phyloP scores from a whole-genome alignment of 2,329 filamentous ascomycete genomes.

The Verticillium nubilum region DNA sequence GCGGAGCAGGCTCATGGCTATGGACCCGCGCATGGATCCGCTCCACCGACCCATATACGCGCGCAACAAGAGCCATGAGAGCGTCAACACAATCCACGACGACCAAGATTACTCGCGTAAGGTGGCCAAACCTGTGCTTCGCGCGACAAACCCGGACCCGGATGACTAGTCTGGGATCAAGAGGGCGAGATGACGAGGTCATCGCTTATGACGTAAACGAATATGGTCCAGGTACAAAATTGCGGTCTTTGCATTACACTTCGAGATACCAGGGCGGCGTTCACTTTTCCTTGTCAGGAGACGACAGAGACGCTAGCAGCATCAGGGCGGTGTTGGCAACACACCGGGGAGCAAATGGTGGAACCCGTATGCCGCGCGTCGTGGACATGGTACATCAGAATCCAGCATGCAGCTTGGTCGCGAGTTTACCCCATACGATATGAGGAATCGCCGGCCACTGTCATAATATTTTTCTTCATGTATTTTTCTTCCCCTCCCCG shows the following conservation, averaged over 20 bases:
- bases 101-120: slow-evolving; percentile 61
- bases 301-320: background rate
- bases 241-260: slow-evolving; percentile 11
- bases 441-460: background rate
- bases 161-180: slow-evolving; percentile 19
- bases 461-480: background rate
- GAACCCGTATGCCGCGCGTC: background rate
- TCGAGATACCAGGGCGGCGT: slow-evolving; percentile 18
- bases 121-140: slow-evolving; percentile 53
- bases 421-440: background rate
- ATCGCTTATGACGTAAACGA: slow-evolving; percentile 15
- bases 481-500: background rate
- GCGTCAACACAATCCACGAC: slow-evolving; percentile 57
- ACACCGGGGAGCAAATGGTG: background rate
- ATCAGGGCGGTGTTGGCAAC: background rate
- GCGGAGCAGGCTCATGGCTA: slow-evolving; percentile 49
- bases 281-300: slow-evolving; percentile 3
- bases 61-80: slow-evolving; percentile 56
- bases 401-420: background rate
- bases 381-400: background rate
- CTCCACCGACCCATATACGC: slow-evolving; percentile 52
- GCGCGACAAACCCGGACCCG: slow-evolving; percentile 58
- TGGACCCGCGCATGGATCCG: slow-evolving; percentile 60
- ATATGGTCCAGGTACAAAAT: slow-evolving; percentile 7
- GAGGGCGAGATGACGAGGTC: slow-evolving; percentile 2